These are phyloP conservation scores for Mycena sp. DNA, from an alignment of 1,284 basidiomycete species.

Conservation along the genomic window DNA sequence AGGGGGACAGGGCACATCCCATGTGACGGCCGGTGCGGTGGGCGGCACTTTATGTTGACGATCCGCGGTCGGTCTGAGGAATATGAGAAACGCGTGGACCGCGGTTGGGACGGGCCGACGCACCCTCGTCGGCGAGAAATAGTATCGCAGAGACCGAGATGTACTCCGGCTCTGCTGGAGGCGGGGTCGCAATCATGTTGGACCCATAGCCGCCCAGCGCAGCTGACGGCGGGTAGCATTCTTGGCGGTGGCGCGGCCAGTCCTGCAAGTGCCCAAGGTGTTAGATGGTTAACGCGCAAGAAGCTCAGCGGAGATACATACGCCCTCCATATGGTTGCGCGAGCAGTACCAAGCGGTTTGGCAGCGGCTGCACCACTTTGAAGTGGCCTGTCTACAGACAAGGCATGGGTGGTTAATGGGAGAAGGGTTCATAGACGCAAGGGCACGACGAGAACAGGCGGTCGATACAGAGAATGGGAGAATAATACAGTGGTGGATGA, in stretches of 20 bases:
- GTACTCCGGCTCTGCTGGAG: constrained; percentile 70
- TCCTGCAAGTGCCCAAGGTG: constrained; percentile 55
- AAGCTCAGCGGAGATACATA: constrained; percentile 47
- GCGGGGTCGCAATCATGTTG: constrained; percentile 76
- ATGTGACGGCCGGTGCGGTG: constrained; percentile 67
- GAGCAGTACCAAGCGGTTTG: constrained; percentile 81
- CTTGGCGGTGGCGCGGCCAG: constrained; percentile 77
- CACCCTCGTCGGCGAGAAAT: constrained; percentile 79
- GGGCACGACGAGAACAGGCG: neutral
- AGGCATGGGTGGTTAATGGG: constrained; percentile 55
- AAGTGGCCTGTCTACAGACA: constrained; percentile 74
- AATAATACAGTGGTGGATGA: constrained; percentile 16
- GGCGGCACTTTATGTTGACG: constrained; percentile 70
- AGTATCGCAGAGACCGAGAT: constrained; percentile 76
- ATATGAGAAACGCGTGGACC: neutral
- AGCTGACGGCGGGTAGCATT: constrained; percentile 62
- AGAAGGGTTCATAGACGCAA: constrained; percentile 9
- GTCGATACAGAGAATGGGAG: constrained; percentile 22
- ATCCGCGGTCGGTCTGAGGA: constrained; percentile 72
- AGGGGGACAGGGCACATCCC: constrained; percentile 76
- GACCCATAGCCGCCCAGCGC: constrained; percentile 51
- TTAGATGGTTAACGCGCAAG: constrained; percentile 3
- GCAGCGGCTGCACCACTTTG: constrained; percentile 86
- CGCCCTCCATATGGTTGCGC: constrained; percentile 73
- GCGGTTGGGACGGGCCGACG: constrained; percentile 27